Conservation (phyloP, 768 basidiomycete genomes). For the Russula sp. region DNA sequence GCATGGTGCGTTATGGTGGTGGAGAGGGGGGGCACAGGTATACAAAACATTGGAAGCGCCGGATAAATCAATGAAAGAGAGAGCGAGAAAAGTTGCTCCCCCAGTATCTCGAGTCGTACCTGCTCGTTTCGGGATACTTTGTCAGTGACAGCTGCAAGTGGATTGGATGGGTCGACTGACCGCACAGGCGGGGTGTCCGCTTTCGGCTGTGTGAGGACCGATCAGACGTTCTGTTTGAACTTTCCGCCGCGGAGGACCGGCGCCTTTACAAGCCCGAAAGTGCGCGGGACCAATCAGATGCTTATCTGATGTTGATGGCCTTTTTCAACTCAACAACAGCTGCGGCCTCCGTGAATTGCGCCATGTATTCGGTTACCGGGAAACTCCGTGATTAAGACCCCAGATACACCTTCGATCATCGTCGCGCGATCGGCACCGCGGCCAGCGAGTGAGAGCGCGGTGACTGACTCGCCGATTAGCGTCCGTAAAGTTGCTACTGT, state of each 20-base stretch:
- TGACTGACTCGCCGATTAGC: slow-evolving; percentile 21
- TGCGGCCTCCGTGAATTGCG: slow-evolving; percentile 18
- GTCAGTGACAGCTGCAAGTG: slow-evolving; percentile 7
- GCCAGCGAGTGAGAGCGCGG: slow-evolving; percentile 14
- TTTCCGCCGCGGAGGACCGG: slow-evolving; percentile 22
- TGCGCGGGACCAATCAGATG: slow-evolving; percentile 21
- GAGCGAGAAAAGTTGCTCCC: background rate
- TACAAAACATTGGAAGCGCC: slow-evolving; percentile 1
- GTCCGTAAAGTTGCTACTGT: slow-evolving; percentile 20
- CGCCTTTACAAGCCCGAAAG: slow-evolving; percentile 14
- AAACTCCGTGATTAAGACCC: slow-evolving; percentile 15
- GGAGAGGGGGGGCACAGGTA: background rate
- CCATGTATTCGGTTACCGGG: slow-evolving; percentile 7
- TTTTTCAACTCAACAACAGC: slow-evolving; percentile 11
- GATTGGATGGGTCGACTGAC: slow-evolving; percentile 6
- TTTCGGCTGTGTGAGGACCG: slow-evolving; percentile 18
- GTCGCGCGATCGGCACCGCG: slow-evolving; percentile 23
- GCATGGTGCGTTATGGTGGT: background rate
- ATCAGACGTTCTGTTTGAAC: slow-evolving; percentile 25
- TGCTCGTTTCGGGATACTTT: slow-evolving; percentile 12
- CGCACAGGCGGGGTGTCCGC: slow-evolving; percentile 20
- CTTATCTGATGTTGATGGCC: slow-evolving; percentile 23
- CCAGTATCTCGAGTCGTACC: slow-evolving; percentile 1
- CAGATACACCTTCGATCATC: slow-evolving; percentile 21
- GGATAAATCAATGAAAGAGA: background rate